phyloP scores from a whole-genome alignment of 2,329 filamentous ascomycete species.

The Arthrobotrys sinensis region DNA sequence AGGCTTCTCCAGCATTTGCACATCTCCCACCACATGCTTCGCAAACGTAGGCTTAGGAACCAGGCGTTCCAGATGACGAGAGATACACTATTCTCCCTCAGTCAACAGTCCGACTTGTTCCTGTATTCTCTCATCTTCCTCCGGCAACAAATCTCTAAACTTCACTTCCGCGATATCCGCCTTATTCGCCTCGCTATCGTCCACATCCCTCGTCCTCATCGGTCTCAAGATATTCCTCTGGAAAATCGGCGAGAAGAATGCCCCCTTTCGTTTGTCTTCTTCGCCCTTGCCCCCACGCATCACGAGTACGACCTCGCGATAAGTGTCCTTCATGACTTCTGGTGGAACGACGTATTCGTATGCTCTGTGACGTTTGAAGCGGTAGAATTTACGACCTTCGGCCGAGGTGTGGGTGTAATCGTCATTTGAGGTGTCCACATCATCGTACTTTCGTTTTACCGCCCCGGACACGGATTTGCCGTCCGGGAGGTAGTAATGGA shows the following conservation, averaged over 20 bases:
- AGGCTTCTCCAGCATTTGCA: not conserved
- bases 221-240: conserved; percentile 57
- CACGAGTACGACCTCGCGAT: conserved; percentile 68
- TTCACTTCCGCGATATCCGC: conserved; percentile 59
- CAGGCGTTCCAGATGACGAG: not conserved
- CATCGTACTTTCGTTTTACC: conserved; percentile 76
- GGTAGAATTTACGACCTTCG: conserved; percentile 72
- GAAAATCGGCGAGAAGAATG: conserved; percentile 77
- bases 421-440: conserved; percentile 71
- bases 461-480: conserved; percentile 70
- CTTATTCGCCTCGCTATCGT: conserved; percentile 58
- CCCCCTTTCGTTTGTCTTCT: conserved; percentile 74
- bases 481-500: conserved; percentile 77
- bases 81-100: conserved; percentile 45
- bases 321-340: conserved; percentile 73
- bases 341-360: conserved; percentile 73
- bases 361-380: conserved; percentile 75
- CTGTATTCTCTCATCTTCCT: conserved; percentile 57
- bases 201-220: conserved; percentile 58
- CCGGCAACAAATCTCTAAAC: conserved; percentile 56
- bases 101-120: conserved; percentile 54
- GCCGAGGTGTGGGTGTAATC: conserved; percentile 73
- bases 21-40: not conserved
- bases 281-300: conserved; percentile 73
- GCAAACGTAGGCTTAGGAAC: not conserved